A percentile compares a stretch with the other conserved stretches of the same genome.
phyloP scores from a whole-genome alignment of 345 rosid species.

The Acer yangbiense region DNA sequence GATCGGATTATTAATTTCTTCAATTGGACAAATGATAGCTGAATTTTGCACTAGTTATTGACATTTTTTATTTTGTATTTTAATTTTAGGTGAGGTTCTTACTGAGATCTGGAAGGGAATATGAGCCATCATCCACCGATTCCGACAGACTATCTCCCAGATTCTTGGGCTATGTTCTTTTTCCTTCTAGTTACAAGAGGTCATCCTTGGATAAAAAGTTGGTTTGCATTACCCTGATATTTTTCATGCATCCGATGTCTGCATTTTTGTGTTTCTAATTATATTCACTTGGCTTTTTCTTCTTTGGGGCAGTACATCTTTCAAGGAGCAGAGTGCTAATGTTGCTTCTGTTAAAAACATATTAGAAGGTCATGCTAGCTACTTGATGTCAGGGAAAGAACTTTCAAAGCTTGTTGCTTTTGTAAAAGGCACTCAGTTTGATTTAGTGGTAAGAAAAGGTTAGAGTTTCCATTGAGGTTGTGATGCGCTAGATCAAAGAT shows the following conservation, averaged over 20 bases:
- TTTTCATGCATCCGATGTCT: constrained; percentile 12
- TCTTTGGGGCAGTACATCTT: constrained; percentile 56
- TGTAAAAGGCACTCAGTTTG: constrained; percentile 99
- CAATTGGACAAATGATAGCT: constrained; percentile 7
- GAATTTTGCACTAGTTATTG: constrained; percentile 11
- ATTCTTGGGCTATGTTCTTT: constrained; percentile 83
- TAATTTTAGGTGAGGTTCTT: constrained; percentile 85
- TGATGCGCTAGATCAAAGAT: constrained; percentile 15
- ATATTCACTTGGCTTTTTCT: constrained; percentile 14
- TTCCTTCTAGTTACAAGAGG: constrained; percentile 73
- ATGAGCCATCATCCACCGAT: constrained; percentile 72
- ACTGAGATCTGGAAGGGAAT: constrained; percentile 95
- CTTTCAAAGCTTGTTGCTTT: constrained; percentile 98
- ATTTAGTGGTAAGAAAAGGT: constrained; percentile 76
- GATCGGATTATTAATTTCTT: constrained; percentile 20
- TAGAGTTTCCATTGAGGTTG: not conserved
- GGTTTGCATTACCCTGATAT: constrained; percentile 13
- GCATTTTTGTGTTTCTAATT: constrained; percentile 2
- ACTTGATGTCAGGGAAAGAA: constrained; percentile 96
- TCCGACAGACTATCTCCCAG: constrained; percentile 80
- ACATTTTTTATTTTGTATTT: constrained; percentile 11
- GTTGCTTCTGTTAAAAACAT: constrained; percentile 88
- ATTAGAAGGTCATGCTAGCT: constrained; percentile 92
- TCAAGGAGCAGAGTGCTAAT: constrained; percentile 90
- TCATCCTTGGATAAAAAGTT: constrained; percentile 82